Evolutionary conservation across 1,284 basidiomycete genomes (phyloP), one percentile per base, ranked within the genome.

Genomic region (Pascua sp.): DNA sequence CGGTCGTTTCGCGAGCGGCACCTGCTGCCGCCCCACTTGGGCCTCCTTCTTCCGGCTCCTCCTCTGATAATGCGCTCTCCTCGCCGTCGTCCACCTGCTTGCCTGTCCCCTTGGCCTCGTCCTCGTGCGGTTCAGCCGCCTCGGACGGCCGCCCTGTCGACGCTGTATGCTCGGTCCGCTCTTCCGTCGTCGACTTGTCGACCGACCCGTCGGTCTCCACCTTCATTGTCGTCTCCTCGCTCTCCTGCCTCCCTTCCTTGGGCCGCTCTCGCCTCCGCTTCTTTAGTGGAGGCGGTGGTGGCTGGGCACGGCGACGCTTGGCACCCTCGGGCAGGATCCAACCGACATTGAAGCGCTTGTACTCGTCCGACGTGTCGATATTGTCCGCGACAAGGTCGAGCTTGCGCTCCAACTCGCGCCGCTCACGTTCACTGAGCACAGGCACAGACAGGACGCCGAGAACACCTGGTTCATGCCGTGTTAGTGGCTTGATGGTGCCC

Each of bases 321-420:
- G 84, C 82, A 37, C 87, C 89, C 10, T 85, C 80, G 10, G 91
- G 89, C 15, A 95, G 77, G 15, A 95, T 90, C 92, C 92, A 96
- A 2, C 92, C 92, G 17, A 81, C 79, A 63, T 96, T 86, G 77
- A 95, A 96, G 76, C 87, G 79, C 69, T 80, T 84, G 81, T 95
- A 96, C 42, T 87, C 87, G 55, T 84, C 84, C 61, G 83, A 81
- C 47, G 82, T 81, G 67, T 87, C 88, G 18, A 96, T 84, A 43
- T 85, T 80, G 8, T 86, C 81, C 4, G 91, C 86, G 1, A 72
- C 60, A 82, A 75, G 60, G 36, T 70, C 70, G 53, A 74, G 52
- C 13, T 51, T 45, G 49, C 51, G 59, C 53, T 75, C 71, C 47
- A 68, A 67, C 55, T 71, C 68, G 5, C 76, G 60, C 47, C 75